Evolutionary conservation across 129 eudicot genomes (phyloP).

Genomic region (Dittrichia graveolens): DNA sequence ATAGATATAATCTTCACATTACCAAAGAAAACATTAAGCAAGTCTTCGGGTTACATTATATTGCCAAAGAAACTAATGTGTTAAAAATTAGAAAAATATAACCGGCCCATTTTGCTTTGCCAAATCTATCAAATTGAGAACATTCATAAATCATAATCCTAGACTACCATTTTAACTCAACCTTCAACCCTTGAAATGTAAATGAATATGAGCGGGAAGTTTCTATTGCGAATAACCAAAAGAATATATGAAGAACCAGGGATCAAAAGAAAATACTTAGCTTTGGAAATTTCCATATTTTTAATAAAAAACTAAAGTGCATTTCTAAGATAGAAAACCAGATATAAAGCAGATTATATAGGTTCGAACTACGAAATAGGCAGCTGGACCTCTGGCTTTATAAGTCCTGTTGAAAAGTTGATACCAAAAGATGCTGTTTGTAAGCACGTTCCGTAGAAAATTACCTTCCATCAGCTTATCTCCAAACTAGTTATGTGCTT

Average conservation of each 20-base stretch:
- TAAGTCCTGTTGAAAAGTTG: background rate
- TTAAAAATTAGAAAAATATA: no score
- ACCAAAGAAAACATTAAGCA: no score
- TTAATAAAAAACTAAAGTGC: background rate
- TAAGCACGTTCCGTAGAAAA: slow-evolving; percentile 19
- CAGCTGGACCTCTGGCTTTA: slow-evolving; percentile 17
- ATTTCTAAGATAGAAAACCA: slow-evolving; percentile 23
- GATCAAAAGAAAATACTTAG: background rate
- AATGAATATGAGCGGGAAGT: no score
- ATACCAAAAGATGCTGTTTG: slow-evolving; percentile 8
- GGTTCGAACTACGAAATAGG: slow-evolving; percentile 17
- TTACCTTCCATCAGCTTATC: slow-evolving; percentile 18
- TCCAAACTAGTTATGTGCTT: slow-evolving; percentile 50
- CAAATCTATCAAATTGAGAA: no score
- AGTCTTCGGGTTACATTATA: no score
- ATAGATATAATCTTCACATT: no score
- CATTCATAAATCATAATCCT: no score
- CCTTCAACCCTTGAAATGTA: no score
- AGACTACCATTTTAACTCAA: no score
- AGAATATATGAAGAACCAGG: background rate
- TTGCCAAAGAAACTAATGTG: no score
- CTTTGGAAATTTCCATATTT: slow-evolving; percentile 15
- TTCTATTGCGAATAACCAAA: no score
- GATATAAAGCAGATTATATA: slow-evolving; percentile 3
- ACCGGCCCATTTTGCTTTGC: no score